Evolutionary conservation across 176 grass and related monocot species (phyloP), one percentile per base, ranked within the genome.

Genomic region (Triticum timopheevii): DNA sequence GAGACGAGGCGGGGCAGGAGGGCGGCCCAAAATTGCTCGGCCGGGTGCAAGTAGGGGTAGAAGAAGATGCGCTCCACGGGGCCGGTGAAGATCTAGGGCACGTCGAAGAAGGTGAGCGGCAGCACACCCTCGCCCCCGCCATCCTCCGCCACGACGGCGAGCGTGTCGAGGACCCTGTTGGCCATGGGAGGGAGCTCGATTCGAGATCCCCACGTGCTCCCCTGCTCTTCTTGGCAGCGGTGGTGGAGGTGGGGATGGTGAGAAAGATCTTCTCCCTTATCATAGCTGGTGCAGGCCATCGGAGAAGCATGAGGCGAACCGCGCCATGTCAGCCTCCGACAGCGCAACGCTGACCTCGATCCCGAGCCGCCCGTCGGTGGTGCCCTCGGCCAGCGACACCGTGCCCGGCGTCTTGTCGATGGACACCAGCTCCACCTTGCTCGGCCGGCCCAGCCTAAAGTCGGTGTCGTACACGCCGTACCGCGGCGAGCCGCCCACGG

Each of bases 61-160:
- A 96, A 93, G 92, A 96, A 93, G 88, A 99, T 85, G 39, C 94
- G 90, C 87, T 96, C 97, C 15, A 96, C 92, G 4, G 97, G 97
- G 8, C 97, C 94, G 0, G 92, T 99, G 87, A 94, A 94, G 84
- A 99, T 87, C 97, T 92, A 99, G 2, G 89, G 88, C 69, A 92
- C 76, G 82, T 99, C 97, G 77, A 96, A 99, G 85, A 93, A 99
- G 90, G 90, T 94, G 11, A 99, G 90, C 1, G 94, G 97, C 62
- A 96, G 83, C 56, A 66, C 80, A 34, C 84, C 74, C 49, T 75
- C 86, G 6, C 77, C 73, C 76, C 73, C 24, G 74, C 76, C 1
- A 86, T 72, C 84, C 44, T 50, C 24, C 7, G 82, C 77, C 19
- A 38, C 13, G 13, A 95, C 84, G n/a, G 63, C 76, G 52, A 95